Conservation (phyloP, 768 basidiomycete genomes). For the Collybiopsis luxurians region DNA sequence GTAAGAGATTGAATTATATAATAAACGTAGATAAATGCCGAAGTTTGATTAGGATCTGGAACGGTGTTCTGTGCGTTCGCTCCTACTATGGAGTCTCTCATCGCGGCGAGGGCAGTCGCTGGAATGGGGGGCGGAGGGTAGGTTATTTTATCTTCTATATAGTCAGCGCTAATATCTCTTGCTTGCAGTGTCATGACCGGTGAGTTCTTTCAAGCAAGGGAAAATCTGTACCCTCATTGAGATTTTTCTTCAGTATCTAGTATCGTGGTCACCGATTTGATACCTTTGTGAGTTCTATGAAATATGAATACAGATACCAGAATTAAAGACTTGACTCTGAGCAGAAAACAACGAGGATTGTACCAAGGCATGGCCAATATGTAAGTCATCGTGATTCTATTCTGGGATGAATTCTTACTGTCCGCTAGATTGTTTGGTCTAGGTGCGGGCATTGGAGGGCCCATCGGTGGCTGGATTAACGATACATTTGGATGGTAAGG, state of each 20-base stretch:
- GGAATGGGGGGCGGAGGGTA: slow-evolving; percentile 93
- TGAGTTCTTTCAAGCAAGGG: slow-evolving; percentile 22
- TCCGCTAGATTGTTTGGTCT: slow-evolving; percentile 70
- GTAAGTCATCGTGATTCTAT: slow-evolving; percentile 39
- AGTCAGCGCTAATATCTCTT: too few species aligned
- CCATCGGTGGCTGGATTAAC: slow-evolving; percentile 81
- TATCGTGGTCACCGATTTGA: slow-evolving; percentile 83
- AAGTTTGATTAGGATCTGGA: slow-evolving; percentile 57
- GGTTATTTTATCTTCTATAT: slow-evolving; percentile 34
- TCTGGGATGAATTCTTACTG: slow-evolving; percentile 10
- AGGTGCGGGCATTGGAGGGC: slow-evolving; percentile 79
- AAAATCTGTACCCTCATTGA: slow-evolving; percentile 13
- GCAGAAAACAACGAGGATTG: slow-evolving; percentile 79
- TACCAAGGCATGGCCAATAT: slow-evolving; percentile 93
- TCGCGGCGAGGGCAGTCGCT: slow-evolving; percentile 78
- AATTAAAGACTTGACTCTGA: not conserved
- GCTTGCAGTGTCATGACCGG: slow-evolving; percentile 82
- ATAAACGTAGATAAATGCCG: not conserved
- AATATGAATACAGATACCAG: not conserved
- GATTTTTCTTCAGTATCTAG: slow-evolving; percentile 60
- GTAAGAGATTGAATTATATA: slow-evolving; percentile 37
- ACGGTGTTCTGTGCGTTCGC: slow-evolving; percentile 87
- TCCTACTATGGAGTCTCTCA: slow-evolving; percentile 79
- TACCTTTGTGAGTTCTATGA: slow-evolving; percentile 66
- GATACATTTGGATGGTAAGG: slow-evolving; percentile 83